Evolutionary conservation across 163 green algal species (phyloP).

Genomic region (Smithsoniella earleae): DNA sequence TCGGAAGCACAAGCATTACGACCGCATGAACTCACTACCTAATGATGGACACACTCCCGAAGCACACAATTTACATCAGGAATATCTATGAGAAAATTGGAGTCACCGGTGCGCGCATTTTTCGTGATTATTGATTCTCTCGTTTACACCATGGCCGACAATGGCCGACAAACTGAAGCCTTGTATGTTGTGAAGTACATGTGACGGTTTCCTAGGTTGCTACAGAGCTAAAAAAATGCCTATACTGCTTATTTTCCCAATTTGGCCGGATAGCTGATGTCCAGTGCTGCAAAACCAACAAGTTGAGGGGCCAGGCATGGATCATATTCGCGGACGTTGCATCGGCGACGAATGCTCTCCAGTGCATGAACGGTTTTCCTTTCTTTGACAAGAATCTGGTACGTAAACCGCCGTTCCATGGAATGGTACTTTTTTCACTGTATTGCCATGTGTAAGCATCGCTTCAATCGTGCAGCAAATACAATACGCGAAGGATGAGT

Average conservation of each 20-base stretch:
- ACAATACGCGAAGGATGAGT: slow-evolving; percentile 15
- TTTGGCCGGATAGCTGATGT: slow-evolving; percentile 95
- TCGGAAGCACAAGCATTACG: too few species aligned
- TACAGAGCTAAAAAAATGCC: slow-evolving; percentile 86
- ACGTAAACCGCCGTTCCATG: too few species aligned
- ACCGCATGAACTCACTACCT: too few species aligned
- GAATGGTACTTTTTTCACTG: too few species aligned
- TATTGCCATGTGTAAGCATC: not conserved
- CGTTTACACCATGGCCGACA: not conserved
- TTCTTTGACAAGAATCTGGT: slow-evolving; percentile 98
- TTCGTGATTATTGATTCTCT: not conserved
- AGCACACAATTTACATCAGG: slow-evolving; percentile 88
- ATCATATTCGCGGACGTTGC: slow-evolving; percentile 84
- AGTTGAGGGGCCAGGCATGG: slow-evolving; percentile 88
- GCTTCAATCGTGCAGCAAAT: not conserved
- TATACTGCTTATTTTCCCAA: slow-evolving; percentile 91
- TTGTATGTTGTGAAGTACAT: not conserved
- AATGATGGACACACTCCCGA: slow-evolving; percentile 66
- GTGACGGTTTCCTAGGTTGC: not conserved
- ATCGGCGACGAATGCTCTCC: slow-evolving; percentile 74
- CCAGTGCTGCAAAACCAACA: slow-evolving; percentile 72
- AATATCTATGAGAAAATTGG: slow-evolving; percentile 93
- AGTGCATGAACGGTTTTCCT: slow-evolving; percentile 91
- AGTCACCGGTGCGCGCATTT: slow-evolving; percentile 68
- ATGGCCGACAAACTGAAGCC: not conserved